Evolutionary conservation across 1,284 basidiomycete genomes (phyloP), one percentile per base, ranked within the genome.

Genomic region (Ganoderma boninense): DNA sequence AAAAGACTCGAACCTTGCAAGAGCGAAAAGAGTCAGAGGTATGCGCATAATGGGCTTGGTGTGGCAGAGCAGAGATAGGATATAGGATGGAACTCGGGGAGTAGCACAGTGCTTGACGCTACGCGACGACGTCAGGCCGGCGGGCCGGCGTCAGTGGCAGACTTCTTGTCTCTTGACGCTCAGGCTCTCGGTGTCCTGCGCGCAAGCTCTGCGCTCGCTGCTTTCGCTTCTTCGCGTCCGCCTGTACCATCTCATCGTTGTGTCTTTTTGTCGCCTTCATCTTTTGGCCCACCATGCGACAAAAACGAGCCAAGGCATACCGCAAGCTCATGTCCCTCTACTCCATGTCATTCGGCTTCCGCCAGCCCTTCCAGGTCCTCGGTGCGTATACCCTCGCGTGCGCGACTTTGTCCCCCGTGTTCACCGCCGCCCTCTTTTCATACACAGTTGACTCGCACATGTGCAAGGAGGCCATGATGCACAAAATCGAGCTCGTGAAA

Each of bases 291-390:
- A 80, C 70, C 44, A 98, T 98, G 97, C 87, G 96, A 70, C 95
- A 97, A 83, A 97, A 95, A 82, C 87, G 97, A 79, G 94, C 96
- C 60, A 98, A 98, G 83, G 89, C 91, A 1, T 97, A 97, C 82
- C 90, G 92, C 77, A 95, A 96, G 79, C 92, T 97, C 62, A 98
- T 98, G 96, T 87, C 90, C 46, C 83, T 96, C 62, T 98, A 98
- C 80, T 89, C 86, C 67, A 87, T 92, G 79, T 87, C 91, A 3
- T 98, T 98, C 81, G 94, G 93, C 10, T 98, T 97, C 82, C 85
- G 96, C 69, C 90, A 95, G 77, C 97, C 97, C 0, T 98, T 96
- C 80, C 97, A 98, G 84, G 87, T 96, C 6, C 86, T 98, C 23
- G 87, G 95, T 95, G 75, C 71, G 87, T 81, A 16, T 65, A 43